Conservation (phyloP, 2,329 filamentous ascomycete genomes). For the Aspergillus cejpii region DNA sequence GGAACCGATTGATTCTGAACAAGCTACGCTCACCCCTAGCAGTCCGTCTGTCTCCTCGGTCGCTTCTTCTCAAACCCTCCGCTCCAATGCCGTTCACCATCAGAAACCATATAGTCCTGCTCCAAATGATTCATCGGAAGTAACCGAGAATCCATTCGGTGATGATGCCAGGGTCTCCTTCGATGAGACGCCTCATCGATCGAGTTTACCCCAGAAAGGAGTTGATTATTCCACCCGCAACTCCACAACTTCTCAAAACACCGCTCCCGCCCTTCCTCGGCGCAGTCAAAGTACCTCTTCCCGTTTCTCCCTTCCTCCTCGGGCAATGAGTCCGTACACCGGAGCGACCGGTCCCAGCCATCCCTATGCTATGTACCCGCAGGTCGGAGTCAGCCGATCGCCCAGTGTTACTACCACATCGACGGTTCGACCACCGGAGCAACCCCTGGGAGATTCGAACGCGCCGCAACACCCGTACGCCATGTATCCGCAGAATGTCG, state of each 20-base stretch:
- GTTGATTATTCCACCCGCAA: constrained; percentile 26
- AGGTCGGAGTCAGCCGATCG: constrained; percentile 54
- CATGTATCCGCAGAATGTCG: constrained; percentile 76
- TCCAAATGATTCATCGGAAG: constrained; percentile 19
- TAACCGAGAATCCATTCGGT: constrained; percentile 30
- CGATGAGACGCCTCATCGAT: constrained; percentile 27
- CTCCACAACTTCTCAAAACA: constrained; percentile 28
- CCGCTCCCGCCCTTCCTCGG: constrained; percentile 29
- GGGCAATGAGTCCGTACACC: constrained; percentile 58
- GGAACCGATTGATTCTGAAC: constrained; percentile 36
- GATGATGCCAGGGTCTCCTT: constrained; percentile 32
- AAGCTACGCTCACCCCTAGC: constrained; percentile 26
- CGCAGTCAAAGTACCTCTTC: constrained; percentile 43
- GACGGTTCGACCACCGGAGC: constrained; percentile 55
- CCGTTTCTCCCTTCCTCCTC: constrained; percentile 39
- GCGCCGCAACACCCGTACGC: constrained; percentile 78
- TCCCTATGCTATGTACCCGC: constrained; percentile 77
- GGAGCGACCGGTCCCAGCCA: constrained; percentile 70
- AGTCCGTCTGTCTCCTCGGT: constrained; percentile 29
- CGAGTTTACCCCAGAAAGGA: constrained; percentile 34
- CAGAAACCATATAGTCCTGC: constrained; percentile 21
- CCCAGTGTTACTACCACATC: constrained; percentile 66
- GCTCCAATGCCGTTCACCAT: constrained; percentile 20
- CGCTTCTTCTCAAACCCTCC: constrained; percentile 30
- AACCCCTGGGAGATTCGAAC: constrained; percentile 53